Base-by-base conservation (phyloP, 2,329 filamentous ascomycete species). In the Cordyceps javanica region DNA sequence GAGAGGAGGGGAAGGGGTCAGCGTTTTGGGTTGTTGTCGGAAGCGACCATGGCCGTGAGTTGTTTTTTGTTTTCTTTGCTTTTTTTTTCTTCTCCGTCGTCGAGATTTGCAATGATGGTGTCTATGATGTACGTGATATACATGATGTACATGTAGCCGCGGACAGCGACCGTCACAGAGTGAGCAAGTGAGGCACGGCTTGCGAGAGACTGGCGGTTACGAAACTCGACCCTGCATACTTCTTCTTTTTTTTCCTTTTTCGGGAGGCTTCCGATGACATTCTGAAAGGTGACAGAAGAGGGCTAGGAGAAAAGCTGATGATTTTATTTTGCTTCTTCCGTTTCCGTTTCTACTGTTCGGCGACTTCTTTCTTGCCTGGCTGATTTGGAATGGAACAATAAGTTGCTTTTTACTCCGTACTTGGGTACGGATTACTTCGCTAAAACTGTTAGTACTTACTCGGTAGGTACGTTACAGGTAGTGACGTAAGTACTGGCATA, bases 181-280 rank as follows among this genome's bases (percentile, higher is more conserved):
- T 54, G 51, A 54, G 14, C 44, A 21, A 44, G 39, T 54, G 51
- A 54, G 14, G 38, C 39, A 45, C 26, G 23, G 39, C 11, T 53
- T 44, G 50, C 38, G 38, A 8, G 51, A 45, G 51, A 42, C 9
- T 41, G 26, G 21, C 11, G 51, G 28, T 42, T 26, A 39, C 39
- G 51, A 54, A 54, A 54, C 38, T 4, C 3, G 19, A 45, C 38
- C 26, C 39, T 54, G 26, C 26, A n/a, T 30, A 21, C 16, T 23
- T 50, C 38, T 6, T 11, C 2, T 48, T 36, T 36, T 25, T 42
- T 39, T 41, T 52, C 5, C 16, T 30, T 52, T 38, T 5, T 41
- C 36, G 11, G 25, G 19, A 8, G n/a, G 8, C 5, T 41, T 53
- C n/a, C n/a, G 16, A 19, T 25, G 14, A 5, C 6, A 34, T 14